A percentile compares a stretch with the other conserved stretches of the same genome.
Conservation (phyloP, 2,329 filamentous ascomycete genomes). For the Penicillium oxalicum region DNA sequence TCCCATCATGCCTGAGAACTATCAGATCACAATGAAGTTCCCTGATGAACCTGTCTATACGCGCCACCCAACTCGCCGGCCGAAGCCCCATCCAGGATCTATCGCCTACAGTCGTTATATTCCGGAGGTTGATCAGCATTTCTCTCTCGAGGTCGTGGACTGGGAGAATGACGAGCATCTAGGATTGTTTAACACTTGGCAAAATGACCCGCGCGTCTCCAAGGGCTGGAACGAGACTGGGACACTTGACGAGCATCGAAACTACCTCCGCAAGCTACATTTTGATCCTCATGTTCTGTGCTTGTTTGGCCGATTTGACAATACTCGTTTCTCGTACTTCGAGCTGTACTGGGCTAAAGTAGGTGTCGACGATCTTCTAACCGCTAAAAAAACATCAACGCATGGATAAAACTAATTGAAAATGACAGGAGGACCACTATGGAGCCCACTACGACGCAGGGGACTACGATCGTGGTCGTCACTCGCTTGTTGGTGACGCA, state of each 20-base stretch:
- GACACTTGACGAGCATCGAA: constrained; percentile 65
- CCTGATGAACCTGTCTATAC: constrained; percentile 49
- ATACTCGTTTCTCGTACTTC: constrained; percentile 67
- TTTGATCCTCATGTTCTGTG: constrained; percentile 66
- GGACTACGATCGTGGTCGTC: constrained; percentile 55
- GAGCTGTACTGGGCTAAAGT: constrained; percentile 74
- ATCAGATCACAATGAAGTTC: constrained; percentile 45
- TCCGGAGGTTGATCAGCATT: constrained; percentile 67
- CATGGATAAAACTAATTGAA: too few relatives aligned
- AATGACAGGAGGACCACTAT: constrained; percentile 51
- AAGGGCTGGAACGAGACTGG: constrained; percentile 76
- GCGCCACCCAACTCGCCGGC: constrained; percentile 64
- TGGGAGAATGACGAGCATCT: constrained; percentile 60
- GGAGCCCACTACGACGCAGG: constrained; percentile 53
- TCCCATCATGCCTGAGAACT: constrained; percentile 28
- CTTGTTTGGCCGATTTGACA: constrained; percentile 65
- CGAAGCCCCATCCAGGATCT: constrained; percentile 64
- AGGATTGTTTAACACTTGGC: constrained; percentile 69
- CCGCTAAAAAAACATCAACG: too few relatives aligned
- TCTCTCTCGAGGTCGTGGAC: constrained; percentile 70
- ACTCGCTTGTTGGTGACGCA: constrained; percentile 54
- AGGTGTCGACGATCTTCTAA: constrained; percentile 13
- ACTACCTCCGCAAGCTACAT: constrained; percentile 63
- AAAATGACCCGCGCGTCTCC: constrained; percentile 75
- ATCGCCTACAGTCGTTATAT: constrained; percentile 74